Percentiles rank a stretch among this genome's conserved stretches.
phyloP scores from a whole-genome alignment of 495 filamentous ascomycete genomes.

The Bacidia rubella region DNA sequence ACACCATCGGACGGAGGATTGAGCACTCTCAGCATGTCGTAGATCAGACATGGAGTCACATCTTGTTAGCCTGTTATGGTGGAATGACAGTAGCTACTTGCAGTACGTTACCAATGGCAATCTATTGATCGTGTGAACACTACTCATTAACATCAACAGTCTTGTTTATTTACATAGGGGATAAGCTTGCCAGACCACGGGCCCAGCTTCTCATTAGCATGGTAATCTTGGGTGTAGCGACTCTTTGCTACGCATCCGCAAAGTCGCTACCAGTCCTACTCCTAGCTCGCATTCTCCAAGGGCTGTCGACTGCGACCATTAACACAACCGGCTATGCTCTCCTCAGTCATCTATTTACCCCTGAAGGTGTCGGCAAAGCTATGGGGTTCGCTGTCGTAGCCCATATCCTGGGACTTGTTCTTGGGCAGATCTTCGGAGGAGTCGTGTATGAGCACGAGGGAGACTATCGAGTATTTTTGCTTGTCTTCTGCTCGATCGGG shows the following conservation, averaged over 20 bases:
- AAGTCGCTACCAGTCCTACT: constrained; percentile 28
- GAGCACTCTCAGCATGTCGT: constrained; percentile 42
- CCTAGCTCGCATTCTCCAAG: constrained; percentile 37
- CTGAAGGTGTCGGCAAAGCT: constrained; percentile 29
- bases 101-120: constrained; percentile 12
- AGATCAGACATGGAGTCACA: constrained; percentile 54
- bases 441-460: background rate
- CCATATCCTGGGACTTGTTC: background rate
- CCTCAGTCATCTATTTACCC: constrained; percentile 31
- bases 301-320: constrained; percentile 33
- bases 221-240: constrained; percentile 26
- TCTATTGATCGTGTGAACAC: background rate
- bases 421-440: constrained; percentile 4
- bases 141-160: background rate
- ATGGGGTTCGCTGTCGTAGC: constrained; percentile 6
- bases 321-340: constrained; percentile 36
- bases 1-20: constrained; percentile 46
- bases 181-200: constrained; percentile 30
- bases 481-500: background rate
- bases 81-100: constrained; percentile 21
- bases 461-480: background rate
- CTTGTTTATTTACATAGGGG: constrained; percentile 27
- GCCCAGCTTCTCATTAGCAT: constrained; percentile 35
- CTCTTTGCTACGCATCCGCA: constrained; percentile 32
- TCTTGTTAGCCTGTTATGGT: constrained; percentile 65